Conservation (phyloP, 2,329 filamentous ascomycete species). For the Alternaria postmessia region DNA sequence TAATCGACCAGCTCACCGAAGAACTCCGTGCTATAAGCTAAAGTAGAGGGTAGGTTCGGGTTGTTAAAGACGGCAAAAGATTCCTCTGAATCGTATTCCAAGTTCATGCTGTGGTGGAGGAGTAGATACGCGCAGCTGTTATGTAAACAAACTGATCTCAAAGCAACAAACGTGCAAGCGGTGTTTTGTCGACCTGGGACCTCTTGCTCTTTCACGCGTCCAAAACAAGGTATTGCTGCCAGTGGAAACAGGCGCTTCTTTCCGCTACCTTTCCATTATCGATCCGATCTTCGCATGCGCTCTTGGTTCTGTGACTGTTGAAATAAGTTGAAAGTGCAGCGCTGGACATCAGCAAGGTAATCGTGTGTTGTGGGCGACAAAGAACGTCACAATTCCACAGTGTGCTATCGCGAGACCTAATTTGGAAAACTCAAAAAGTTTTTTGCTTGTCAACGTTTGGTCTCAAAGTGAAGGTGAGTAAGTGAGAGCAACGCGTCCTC, state of each 20-base stretch:
- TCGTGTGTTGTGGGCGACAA: not conserved
- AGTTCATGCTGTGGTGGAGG: not conserved
- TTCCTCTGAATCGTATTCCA: not conserved
- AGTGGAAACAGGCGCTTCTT: not conserved
- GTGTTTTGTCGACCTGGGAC: constrained; percentile 2
- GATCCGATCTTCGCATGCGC: not conserved
- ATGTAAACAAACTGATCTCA: not conserved
- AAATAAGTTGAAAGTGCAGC: not conserved
- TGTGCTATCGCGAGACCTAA: not conserved
- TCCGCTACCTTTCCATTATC: not conserved
- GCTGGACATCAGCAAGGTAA: not conserved
- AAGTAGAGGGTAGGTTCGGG: not conserved
- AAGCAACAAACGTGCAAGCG: constrained; percentile 18
- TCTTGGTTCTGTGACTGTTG: not conserved
- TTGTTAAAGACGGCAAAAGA: not conserved
- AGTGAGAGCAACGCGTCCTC: not conserved
- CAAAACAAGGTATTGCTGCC: not conserved
- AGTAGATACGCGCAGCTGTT: not conserved
- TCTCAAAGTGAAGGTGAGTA: not conserved
- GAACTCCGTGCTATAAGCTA: not conserved
- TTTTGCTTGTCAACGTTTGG: not conserved
- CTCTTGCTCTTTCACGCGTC: not conserved
- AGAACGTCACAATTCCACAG: not conserved
- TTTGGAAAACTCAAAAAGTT: too few species aligned
- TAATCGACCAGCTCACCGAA: not conserved